Conservation (phyloP, 139 green algal species). For the Yamagishiella unicocca region DNA sequence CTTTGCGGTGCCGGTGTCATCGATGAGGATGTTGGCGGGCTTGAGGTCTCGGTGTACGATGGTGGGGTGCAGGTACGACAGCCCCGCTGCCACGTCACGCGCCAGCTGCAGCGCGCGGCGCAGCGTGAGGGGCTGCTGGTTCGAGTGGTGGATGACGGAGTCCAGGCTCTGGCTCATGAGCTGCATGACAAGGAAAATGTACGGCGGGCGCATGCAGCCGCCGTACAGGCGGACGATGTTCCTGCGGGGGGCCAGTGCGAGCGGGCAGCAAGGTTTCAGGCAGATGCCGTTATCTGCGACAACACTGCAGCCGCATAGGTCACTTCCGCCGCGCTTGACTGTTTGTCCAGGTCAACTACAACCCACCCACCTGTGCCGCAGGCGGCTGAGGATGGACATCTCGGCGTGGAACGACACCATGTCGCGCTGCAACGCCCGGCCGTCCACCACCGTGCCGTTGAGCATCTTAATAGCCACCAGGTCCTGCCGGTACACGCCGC, state of each 20-base stretch:
- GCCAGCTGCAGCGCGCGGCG: conserved; percentile 74
- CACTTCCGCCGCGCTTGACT: no score
- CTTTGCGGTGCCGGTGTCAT: conserved; percentile 64
- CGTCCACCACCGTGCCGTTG: conserved; percentile 3
- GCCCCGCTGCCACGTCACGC: conserved; percentile 35
- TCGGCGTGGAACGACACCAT: conserved; percentile 52
- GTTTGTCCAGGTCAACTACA: no score
- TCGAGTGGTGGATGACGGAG: conserved; percentile 70
- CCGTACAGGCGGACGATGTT: conserved; percentile 72
- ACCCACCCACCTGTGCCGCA: conserved; percentile 63
- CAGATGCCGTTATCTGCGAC: no score
- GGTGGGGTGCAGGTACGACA: conserved; percentile 36
- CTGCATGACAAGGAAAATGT: conserved; percentile 67
- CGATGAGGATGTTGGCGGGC: conserved; percentile 79
- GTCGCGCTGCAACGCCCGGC: conserved; percentile 18
- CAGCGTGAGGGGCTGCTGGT: conserved; percentile 59
- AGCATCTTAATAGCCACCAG: conserved; percentile 46
- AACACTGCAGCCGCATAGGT: no score
- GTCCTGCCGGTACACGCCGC: conserved; percentile 55
- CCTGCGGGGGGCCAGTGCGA: no score
- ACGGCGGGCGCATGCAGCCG: conserved; percentile 50
- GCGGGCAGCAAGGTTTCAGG: no score
- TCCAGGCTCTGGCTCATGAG: conserved; percentile 73
- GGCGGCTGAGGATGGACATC: conserved; percentile 59
- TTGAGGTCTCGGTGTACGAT: conserved; percentile 49